Evolutionary conservation across 805 yeast species (phyloP).

Genomic region (Kazachstania taianensis): DNA sequence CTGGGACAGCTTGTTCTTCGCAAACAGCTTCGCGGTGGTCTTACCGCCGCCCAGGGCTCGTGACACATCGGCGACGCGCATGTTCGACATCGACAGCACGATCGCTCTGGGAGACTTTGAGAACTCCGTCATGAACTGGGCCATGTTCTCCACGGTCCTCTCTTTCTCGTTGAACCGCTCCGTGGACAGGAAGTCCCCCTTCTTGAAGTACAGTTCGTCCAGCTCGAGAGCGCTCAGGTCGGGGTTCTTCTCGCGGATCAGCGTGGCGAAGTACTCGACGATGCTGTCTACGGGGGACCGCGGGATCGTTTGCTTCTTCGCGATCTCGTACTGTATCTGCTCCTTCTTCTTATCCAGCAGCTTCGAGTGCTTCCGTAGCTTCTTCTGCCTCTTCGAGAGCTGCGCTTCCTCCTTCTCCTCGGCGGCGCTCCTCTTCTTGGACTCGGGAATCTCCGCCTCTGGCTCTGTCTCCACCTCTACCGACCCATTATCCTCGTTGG

Average conservation of each 20-base stretch:
- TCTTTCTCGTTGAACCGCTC: constrained; percentile 39
- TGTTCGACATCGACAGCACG: constrained; percentile 63
- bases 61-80: constrained; percentile 78
- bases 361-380: constrained; percentile 28
- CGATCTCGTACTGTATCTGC: constrained; percentile 55
- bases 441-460: background rate
- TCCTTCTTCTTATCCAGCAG: constrained; percentile 54
- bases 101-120: constrained; percentile 37
- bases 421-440: constrained; percentile 11
- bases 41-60: constrained; percentile 47
- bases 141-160: constrained; percentile 47
- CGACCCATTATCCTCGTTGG: constrained; percentile 15
- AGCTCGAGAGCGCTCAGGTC: constrained; percentile 70
- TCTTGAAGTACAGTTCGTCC: constrained; percentile 50
- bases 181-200: constrained; percentile 50
- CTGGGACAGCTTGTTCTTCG: constrained; percentile 60
- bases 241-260: constrained; percentile 49
- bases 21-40: constrained; percentile 58
- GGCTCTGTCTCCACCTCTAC: constrained; percentile 14
- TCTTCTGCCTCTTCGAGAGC: constrained; percentile 26
- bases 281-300: constrained; percentile 47
- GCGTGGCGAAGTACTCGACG: constrained; percentile 55
- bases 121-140: constrained; percentile 42
- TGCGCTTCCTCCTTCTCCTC: constrained; percentile 4
- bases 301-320: constrained; percentile 48